Base-by-base conservation (phyloP, 331 rosid genomes). In the Telfairia occidentalis region DNA sequence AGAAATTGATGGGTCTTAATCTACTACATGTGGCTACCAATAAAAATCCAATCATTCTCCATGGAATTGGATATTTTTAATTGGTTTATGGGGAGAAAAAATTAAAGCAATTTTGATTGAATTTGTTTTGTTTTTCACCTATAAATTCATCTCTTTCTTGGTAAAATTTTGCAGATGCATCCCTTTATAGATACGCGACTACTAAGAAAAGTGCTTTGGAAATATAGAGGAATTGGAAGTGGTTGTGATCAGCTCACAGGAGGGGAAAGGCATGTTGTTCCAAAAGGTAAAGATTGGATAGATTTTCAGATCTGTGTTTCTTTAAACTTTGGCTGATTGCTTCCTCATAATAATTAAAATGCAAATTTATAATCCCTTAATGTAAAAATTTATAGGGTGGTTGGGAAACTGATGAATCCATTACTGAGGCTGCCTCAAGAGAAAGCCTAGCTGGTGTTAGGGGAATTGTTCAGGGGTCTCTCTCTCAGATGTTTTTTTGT, bases 331-430 rank as follows among this genome's bases (percentile, higher is more conserved):
- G 18, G 53, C 26, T 43, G 37, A 23, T 23, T 15, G n/a, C n/a
- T n/a, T n/a, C n/a, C n/a, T n/a, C n/a, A n/a, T n/a, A n/a, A n/a
- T n/a, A n/a, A n/a, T n/a, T n/a, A n/a, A 64, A 19, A 53, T 26
- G 26, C 16, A 15, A 21, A 30, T 26, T 48, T 5, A 8, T n/a
- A 2, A 12, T 12, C 4, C 23, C 11, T 34, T 73, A 15, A 55
- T 16, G 21, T 2, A 12, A 18, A 61, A 75, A 2, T n/a, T 63
- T 9, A 64, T 84, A 92, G 98, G 98, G 98, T 82, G 98, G 98
- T 1, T 92, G 98, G 98, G 98, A 92, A 76, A 29, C 64, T 15
- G 98, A 92, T 55, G 97, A 92, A 84, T 86, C 97, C 26, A 91
- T 84, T 72, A 88, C 82, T 81, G 92, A 88, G 83, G 98, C 98